Evolutionary conservation across 2,329 filamentous ascomycete species (phyloP).

Genomic region (Penicillium sp.): DNA sequence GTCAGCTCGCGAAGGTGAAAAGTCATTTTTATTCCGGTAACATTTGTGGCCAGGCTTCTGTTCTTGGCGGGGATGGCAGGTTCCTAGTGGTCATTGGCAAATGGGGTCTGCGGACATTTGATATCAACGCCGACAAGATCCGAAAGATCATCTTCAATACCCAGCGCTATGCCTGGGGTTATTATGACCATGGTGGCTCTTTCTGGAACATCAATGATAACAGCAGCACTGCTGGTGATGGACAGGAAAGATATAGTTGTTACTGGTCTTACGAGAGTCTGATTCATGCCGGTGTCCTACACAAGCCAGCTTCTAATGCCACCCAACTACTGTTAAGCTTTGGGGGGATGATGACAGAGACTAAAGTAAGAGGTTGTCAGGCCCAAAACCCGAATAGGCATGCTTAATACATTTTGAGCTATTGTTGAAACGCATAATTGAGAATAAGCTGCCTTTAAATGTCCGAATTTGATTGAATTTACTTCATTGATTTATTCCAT

Average conservation of each 20-base stretch:
- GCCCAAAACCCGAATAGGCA: too few relatives aligned
- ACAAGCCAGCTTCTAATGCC: constrained; percentile 3
- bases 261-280: constrained; percentile 22
- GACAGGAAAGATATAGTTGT: constrained; percentile 21
- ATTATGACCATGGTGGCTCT: constrained; percentile 21
- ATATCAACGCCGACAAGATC: constrained; percentile 19
- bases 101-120: constrained; percentile 25
- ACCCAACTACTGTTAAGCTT: constrained; percentile 8
- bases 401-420: too few relatives aligned
- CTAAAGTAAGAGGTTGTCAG: too few relatives aligned
- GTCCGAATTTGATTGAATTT: too few relatives aligned
- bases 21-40: too few relatives aligned
- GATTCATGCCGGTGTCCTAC: constrained; percentile 16
- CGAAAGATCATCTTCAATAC: constrained; percentile 18
- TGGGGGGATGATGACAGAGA: too few relatives aligned
- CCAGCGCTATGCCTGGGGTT: constrained; percentile 16
- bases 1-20: too few relatives aligned
- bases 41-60: constrained; percentile 20
- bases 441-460: too few relatives aligned
- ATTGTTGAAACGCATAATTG: too few relatives aligned
- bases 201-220: constrained; percentile 27
- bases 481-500: too few relatives aligned
- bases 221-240: constrained; percentile 18
- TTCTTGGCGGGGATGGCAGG: constrained; percentile 17
- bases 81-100: constrained; percentile 29